These are phyloP conservation scores for Linanthus parryae DNA, from an alignment of 148 eudicot species.

Conservation along the genomic window DNA sequence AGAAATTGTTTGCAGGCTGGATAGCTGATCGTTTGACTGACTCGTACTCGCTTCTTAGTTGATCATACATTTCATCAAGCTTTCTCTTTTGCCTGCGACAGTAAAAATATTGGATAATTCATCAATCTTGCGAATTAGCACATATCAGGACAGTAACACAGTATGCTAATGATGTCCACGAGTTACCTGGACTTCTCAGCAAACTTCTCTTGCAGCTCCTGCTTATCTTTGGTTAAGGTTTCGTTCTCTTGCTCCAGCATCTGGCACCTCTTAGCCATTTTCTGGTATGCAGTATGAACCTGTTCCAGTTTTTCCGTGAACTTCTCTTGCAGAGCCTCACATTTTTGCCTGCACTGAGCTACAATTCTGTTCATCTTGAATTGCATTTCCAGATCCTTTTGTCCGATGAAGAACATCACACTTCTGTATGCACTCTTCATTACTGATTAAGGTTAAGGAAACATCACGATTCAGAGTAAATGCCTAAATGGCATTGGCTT, in stretches of 20 bases:
- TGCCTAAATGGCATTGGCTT: too few species aligned
- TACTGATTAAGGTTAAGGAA: conserved; percentile 22
- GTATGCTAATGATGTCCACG: conserved; percentile 1
- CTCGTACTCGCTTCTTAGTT: conserved; percentile 78
- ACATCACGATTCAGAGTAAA: too few species aligned
- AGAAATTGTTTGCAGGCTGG: conserved; percentile 74
- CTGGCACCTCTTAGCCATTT: conserved; percentile 89
- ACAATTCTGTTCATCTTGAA: conserved; percentile 79
- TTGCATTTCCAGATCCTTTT: conserved; percentile 90
- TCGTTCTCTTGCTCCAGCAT: conserved; percentile 85
- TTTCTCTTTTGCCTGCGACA: conserved; percentile 79
- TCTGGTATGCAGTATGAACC: conserved; percentile 78
- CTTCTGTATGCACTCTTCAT: conserved; percentile 92
- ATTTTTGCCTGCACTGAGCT: conserved; percentile 77
- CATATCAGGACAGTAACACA: not conserved
- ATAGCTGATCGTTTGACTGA: conserved; percentile 74
- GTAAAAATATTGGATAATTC: conserved; percentile 9
- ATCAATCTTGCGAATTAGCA: conserved; percentile 11
- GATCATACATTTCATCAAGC: conserved; percentile 98
- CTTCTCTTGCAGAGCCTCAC: conserved; percentile 76
- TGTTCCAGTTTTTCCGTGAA: conserved; percentile 81
- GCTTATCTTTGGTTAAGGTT: conserved; percentile 70
- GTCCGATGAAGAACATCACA: conserved; percentile 80
- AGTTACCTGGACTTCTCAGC: conserved; percentile 82
- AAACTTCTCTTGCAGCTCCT: conserved; percentile 89